These are phyloP conservation scores for Claviceps humidiphila DNA, from an alignment of 2,329 filamentous ascomycete genomes.

Conservation along the genomic window DNA sequence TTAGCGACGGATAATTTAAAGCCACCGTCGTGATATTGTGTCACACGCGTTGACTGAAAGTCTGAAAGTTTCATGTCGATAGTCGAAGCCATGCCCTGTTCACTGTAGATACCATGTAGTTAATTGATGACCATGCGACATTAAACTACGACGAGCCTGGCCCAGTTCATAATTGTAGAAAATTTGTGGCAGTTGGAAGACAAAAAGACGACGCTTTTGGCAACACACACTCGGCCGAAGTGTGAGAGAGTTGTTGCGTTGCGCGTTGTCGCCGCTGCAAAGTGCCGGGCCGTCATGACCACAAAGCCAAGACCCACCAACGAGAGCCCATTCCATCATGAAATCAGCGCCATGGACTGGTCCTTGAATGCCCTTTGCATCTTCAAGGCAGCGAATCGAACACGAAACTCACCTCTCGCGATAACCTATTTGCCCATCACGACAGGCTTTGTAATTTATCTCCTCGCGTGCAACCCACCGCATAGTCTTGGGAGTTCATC, in stretches of 20 bases:
- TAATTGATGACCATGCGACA: not conserved
- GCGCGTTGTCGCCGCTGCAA: not conserved
- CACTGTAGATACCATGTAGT: not conserved
- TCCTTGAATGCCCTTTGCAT: not conserved
- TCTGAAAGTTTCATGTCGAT: not conserved
- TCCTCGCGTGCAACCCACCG: constrained; percentile 2
- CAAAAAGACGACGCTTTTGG: not conserved
- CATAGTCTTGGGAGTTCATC: not conserved
- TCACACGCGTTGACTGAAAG: too few species aligned
- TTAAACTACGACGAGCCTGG: not conserved
- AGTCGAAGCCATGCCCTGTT: not conserved
- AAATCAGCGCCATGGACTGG: constrained; percentile 21
- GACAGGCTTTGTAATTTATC: not conserved
- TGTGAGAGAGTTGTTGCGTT: too few species aligned
- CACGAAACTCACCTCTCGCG: not conserved
- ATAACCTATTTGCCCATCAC: not conserved
- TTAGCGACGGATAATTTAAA: constrained; percentile 73
- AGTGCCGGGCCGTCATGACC: not conserved
- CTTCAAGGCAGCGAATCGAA: not conserved
- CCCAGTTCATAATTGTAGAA: not conserved
- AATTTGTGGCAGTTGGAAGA: too few species aligned
- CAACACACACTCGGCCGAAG: too few species aligned
- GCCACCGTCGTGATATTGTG: constrained; percentile 52
- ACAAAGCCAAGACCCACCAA: constrained; percentile 8
- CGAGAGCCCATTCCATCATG: constrained; percentile 13